phyloP scores from a whole-genome alignment of 805 yeast species.

The Kuraishia floccosa region DNA sequence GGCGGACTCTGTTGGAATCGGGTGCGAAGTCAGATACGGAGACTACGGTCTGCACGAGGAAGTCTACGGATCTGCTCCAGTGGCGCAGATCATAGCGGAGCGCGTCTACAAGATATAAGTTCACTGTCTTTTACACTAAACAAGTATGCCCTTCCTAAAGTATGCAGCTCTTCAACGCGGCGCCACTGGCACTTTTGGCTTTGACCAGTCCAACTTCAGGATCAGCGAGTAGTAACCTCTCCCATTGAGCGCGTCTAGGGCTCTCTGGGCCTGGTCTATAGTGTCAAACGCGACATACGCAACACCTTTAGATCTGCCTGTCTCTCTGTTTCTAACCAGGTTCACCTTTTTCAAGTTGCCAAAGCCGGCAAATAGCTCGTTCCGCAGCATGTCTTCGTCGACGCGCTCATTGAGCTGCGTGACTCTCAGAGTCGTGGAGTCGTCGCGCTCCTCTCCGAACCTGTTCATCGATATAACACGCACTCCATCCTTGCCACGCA shows the following conservation, averaged over 20 bases:
- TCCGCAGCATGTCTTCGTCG: slow-evolving; percentile 69
- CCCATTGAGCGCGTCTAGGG: slow-evolving; percentile 71
- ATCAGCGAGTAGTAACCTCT: slow-evolving; percentile 89
- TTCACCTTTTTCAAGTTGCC: slow-evolving; percentile 67
- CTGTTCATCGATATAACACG: slow-evolving; percentile 25
- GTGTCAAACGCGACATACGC: slow-evolving; percentile 82
- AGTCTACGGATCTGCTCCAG: neutral
- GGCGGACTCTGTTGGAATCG: slow-evolving; percentile 12
- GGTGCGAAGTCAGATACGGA: too few relatives aligned
- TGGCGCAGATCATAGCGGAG: neutral
- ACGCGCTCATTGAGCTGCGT: slow-evolving; percentile 84
- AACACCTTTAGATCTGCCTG: slow-evolving; percentile 90
- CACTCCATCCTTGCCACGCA: slow-evolving; percentile 30
- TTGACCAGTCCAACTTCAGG: slow-evolving; percentile 53
- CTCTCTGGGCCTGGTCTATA: slow-evolving; percentile 61
- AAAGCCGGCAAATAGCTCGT: slow-evolving; percentile 55
- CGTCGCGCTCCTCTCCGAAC: slow-evolving; percentile 56
- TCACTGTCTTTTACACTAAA: neutral
- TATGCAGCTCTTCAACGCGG: neutral
- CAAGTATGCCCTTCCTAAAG: neutral
- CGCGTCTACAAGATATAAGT: neutral
- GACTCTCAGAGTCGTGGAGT: slow-evolving; percentile 77
- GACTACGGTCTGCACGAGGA: slow-evolving; percentile 1
- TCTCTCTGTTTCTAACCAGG: slow-evolving; percentile 82
- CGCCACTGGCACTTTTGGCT: slow-evolving; percentile 23